Evolutionary conservation across 306 rosid species (phyloP).

Genomic region (Quercus alba): DNA sequence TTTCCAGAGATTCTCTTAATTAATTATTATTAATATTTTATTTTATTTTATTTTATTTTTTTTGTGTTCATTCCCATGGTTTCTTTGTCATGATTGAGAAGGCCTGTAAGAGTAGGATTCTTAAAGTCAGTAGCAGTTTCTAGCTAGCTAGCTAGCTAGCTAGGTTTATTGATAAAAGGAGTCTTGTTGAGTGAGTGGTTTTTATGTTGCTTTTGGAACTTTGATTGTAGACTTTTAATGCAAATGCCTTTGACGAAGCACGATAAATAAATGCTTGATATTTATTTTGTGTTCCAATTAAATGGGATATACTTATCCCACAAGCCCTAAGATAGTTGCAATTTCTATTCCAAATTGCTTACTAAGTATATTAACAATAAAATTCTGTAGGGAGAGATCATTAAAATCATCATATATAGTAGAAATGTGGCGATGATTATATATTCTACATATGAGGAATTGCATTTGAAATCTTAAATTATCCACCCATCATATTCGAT

Average conservation of each 20-base stretch:
- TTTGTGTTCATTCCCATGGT: not conserved
- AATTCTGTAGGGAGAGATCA: no score
- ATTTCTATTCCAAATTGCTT: no score
- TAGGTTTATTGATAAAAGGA: not conserved
- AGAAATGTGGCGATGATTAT: no score
- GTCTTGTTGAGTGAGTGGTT: not conserved
- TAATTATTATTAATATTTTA: no score
- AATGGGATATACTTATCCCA: not conserved
- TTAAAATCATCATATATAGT: no score
- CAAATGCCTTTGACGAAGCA: not conserved
- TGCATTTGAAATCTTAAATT: no score
- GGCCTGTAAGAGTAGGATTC: not conserved
- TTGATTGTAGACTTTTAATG: not conserved
- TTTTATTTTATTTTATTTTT: no score
- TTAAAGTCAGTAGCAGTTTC: not conserved
- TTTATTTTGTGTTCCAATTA: not conserved
- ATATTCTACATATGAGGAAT: no score
- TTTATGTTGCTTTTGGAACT: constrained; percentile 1
- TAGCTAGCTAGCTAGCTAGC: not conserved
- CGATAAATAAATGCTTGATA: not conserved
- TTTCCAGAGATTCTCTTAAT: not conserved
- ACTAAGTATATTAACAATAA: no score
- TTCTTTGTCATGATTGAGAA: not conserved
- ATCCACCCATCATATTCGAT: no score
- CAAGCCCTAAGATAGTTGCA: no score